Base-by-base conservation (phyloP, 164 flowering plant genomes). In the Litsea cubeba region DNA sequence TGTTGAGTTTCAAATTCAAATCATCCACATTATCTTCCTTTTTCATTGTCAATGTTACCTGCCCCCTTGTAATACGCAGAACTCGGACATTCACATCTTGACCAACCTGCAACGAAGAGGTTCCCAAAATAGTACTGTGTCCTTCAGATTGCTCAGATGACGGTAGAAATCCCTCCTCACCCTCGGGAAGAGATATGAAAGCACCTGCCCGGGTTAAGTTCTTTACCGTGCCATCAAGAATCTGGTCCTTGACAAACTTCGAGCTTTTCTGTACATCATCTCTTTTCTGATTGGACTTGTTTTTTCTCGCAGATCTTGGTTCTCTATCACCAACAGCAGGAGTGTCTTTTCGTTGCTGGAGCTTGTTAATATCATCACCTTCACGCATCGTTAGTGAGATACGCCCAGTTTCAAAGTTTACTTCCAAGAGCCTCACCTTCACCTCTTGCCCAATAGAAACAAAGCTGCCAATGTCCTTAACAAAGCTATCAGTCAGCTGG, bases 391-490 rank as follows among this genome's bases (percentile, higher is more conserved):
- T 80, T 63, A 95, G 88, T 76, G 99, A 87, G 75, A 95, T 91
- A 17, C 98, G 84, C 65, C 89, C 88, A 5, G 87, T 88, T 76
- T 90, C 91, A 40, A 72, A 62, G 75, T 91, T 87, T 60, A 82
- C 97, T 83, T 95, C 99, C 67, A 95, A 81, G 67, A 95, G 75
- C 76, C 86, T 86, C 65, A 95, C 99, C 75, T 84, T 90, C 80
- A 95, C 99, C 80, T 93, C 97, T 87, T 95, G 99, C 49, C 99
- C 99, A 74, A 93, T 73, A 58, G 97, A 85, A 74, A 95, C 95
- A 67, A 95, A 57, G 68, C 77, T 83, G 24, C 76, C 86, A 67
- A 93, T 92, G 84, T 95, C 97, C 83, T 92, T 92, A 25, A 95
- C 97, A 86, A 81, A 95, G 84, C 88, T 85, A 77, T 89, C 89